A percentile compares a stretch with the other conserved stretches of the same genome.
These are phyloP conservation scores for Psidium guajava DNA, from an alignment of 345 rosid species.

Conservation along the genomic window DNA sequence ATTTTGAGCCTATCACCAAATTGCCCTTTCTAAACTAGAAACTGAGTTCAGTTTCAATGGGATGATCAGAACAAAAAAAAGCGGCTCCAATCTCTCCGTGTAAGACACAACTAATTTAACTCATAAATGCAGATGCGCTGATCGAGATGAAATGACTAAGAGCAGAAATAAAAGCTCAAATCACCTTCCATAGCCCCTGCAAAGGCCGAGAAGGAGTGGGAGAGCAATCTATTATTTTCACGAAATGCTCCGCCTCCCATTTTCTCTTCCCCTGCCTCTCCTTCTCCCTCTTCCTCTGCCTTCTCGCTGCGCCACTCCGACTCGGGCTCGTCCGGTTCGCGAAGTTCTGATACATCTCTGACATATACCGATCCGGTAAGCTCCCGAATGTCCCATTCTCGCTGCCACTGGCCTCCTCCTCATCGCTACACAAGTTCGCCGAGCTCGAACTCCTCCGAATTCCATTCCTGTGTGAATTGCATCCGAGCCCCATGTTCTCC, in stretches of 20 bases:
- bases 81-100: not conserved
- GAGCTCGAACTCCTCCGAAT: slow-evolving; percentile 29
- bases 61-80: not conserved
- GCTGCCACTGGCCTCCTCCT: slow-evolving; percentile 23
- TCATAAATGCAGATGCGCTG: not conserved
- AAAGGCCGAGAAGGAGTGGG: slow-evolving; percentile 58
- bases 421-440: slow-evolving; percentile 21
- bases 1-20: not conserved
- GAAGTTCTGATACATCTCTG: slow-evolving; percentile 64
- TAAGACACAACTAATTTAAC: not conserved
- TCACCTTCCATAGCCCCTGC: slow-evolving; percentile 93
- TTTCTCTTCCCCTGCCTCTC: slow-evolving; percentile 54
- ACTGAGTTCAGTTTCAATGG: not conserved
- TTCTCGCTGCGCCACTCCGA: slow-evolving; percentile 44
- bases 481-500: slow-evolving; percentile 26
- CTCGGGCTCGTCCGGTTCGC: slow-evolving; percentile 70
- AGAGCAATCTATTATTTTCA: slow-evolving; percentile 57
- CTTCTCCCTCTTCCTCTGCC: slow-evolving; percentile 72
- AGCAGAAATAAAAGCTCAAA: not conserved
- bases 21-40: not conserved
- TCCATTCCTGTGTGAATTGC: slow-evolving; percentile 1
- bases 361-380: slow-evolving; percentile 39
- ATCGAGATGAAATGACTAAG: not conserved
- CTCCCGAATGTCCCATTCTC: slow-evolving; percentile 22
- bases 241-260: slow-evolving; percentile 82